Percentiles rank a stretch among this genome's conserved stretches.
phyloP scores from a whole-genome alignment of 2,329 filamentous ascomycete species.

The Apiospora malaysiana region DNA sequence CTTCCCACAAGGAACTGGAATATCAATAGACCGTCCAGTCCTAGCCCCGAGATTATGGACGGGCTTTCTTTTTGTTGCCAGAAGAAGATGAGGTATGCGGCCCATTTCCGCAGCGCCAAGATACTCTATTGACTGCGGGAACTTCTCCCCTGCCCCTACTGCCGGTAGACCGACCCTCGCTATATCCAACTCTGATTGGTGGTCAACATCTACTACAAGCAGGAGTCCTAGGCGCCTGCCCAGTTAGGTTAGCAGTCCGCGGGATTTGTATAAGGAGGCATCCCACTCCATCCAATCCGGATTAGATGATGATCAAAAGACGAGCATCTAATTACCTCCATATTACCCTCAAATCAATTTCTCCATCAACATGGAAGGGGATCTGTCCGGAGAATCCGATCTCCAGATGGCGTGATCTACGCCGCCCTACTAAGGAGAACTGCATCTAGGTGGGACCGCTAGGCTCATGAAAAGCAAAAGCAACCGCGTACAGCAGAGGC shows the following conservation, averaged over 20 bases:
- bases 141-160: not conserved
- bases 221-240: not conserved
- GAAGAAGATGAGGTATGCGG: not conserved
- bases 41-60: too few species aligned
- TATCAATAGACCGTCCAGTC: too few species aligned
- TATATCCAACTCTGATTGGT: not conserved
- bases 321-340: not conserved
- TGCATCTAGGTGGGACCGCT: too few species aligned
- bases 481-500: too few species aligned
- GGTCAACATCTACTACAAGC: not conserved
- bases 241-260: not conserved
- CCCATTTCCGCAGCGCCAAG: not conserved
- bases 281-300: not conserved
- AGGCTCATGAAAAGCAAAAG: too few species aligned
- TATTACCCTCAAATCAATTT: not conserved
- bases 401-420: too few species aligned
- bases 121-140: not conserved
- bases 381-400: too few species aligned
- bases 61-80: too few species aligned
- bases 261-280: not conserved
- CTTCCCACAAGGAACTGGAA: too few species aligned
- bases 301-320: not conserved
- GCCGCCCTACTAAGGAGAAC: too few species aligned
- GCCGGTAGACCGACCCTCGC: not conserved
- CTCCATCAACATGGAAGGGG: too few species aligned